Percentiles rank a stretch among this genome's conserved stretches.
Conservation (phyloP, 306 rosid genomes). For the Cicer judaicum region DNA sequence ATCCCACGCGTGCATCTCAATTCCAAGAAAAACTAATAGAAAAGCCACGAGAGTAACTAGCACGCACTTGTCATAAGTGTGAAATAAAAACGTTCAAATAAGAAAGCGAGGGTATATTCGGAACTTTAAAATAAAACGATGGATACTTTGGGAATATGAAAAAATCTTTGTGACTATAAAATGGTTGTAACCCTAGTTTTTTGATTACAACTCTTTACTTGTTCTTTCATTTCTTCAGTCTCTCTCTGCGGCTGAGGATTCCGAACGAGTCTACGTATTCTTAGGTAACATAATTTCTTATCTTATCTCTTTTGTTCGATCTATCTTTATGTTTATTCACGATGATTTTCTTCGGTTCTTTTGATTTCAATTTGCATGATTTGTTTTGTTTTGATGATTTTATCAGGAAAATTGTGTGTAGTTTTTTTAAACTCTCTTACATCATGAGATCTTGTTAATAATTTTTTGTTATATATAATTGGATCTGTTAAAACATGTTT, state of each 20-base stretch:
- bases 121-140: neutral
- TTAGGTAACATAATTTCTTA: neutral
- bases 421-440: neutral
- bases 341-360: neutral
- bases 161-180: neutral
- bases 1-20: too few relatives aligned
- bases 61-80: too few relatives aligned
- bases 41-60: too few relatives aligned
- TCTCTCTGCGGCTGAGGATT: constrained; percentile 42
- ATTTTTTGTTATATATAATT: too few relatives aligned
- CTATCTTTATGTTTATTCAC: neutral
- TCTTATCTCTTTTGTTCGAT: neutral
- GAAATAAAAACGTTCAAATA: too few relatives aligned
- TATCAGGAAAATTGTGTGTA: neutral
- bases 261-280: constrained; percentile 24
- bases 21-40: too few relatives aligned
- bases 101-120: neutral
- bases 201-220: neutral
- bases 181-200: neutral
- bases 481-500: too few relatives aligned
- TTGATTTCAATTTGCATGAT: neutral
- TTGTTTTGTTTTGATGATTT: neutral
- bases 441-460: neutral
- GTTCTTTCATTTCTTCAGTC: neutral
- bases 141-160: neutral